Evolutionary conservation across 257 asterid species (phyloP), one percentile per base, ranked within the genome.

Genomic region (Salvia hispanica): DNA sequence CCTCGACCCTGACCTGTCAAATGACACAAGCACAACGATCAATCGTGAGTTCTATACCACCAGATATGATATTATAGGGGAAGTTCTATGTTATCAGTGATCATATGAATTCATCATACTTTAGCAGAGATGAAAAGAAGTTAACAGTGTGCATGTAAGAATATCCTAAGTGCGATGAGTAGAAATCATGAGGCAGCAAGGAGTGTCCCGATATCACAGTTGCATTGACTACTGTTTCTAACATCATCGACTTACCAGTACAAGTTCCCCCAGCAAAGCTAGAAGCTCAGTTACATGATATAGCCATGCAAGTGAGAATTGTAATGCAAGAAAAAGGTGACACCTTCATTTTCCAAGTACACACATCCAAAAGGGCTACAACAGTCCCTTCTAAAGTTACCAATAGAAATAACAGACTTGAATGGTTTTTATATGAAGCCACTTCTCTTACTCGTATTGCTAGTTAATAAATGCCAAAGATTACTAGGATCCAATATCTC

Each of bases 1-100:
- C 87, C 87, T 83, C 21, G 91, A 76, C 48, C 83, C 72, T 28
- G 95, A 80, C 95, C 98, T 92, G 96, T 88, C 80, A 84, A 69
- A 65, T 40, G 5, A 71, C 62, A 71, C 0, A 36, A 66, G n/a
- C 64, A 70, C 36, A 61, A 4, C 31, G n/a, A 52, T 79, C 34
- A 77, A 58, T 69, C 72, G 36, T 33, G 47, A 44, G 45, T 46
- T 36, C 7, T 37, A 21, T 13, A 42, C 34, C 4, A 5, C 16
- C 51, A 18, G 15, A 13, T 42, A 33, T 21, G 3, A n/a, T 15
- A 54, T 45, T 48, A 33, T 0, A 14, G 13, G 43, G 15, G 40
- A 40, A 42, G 25, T 42, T 58, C 63, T 34, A 12, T 31, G 40
- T 34, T 67, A n/a, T 44, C 25, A 13, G 5, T 44, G 2, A 28